Evolutionary conservation across 139 green algal genomes (phyloP).

Genomic region (Chlorella sp.): DNA sequence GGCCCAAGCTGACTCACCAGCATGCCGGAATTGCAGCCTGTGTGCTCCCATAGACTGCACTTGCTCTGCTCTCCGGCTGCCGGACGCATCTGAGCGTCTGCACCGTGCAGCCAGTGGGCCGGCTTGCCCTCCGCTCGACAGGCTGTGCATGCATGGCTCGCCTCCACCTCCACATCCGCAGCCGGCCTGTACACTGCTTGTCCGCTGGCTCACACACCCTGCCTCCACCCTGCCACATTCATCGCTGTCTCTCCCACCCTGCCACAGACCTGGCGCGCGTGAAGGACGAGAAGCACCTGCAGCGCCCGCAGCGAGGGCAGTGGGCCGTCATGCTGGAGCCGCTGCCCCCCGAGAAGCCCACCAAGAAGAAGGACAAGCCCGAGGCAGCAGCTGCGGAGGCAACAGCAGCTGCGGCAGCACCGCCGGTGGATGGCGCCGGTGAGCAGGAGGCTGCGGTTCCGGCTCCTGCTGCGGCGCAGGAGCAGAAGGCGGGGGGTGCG

Average conservation of each 20-base stretch:
- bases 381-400: background rate
- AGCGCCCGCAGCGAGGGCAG: slow-evolving; percentile 10
- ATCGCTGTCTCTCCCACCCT: background rate
- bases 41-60: no score
- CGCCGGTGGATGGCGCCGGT: background rate
- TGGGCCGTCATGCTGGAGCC: slow-evolving; percentile 31
- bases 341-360: background rate
- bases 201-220: no score
- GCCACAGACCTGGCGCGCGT: slow-evolving; percentile 15
- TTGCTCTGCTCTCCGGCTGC: no score
- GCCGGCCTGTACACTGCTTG: no score
- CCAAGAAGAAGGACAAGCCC: background rate
- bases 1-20: background rate
- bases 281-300: slow-evolving; percentile 30
- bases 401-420: background rate
- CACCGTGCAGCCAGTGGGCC: no score
- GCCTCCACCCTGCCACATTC: no score
- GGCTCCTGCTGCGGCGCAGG: background rate
- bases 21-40: no score
- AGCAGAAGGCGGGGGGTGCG: background rate
- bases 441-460: background rate
- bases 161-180: background rate
- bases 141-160: no score
- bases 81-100: no score
- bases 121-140: no score